Evolutionary conservation across 2,329 filamentous ascomycete genomes (phyloP), one percentile per base, ranked within the genome.

Genomic region (Exophiala sp.): DNA sequence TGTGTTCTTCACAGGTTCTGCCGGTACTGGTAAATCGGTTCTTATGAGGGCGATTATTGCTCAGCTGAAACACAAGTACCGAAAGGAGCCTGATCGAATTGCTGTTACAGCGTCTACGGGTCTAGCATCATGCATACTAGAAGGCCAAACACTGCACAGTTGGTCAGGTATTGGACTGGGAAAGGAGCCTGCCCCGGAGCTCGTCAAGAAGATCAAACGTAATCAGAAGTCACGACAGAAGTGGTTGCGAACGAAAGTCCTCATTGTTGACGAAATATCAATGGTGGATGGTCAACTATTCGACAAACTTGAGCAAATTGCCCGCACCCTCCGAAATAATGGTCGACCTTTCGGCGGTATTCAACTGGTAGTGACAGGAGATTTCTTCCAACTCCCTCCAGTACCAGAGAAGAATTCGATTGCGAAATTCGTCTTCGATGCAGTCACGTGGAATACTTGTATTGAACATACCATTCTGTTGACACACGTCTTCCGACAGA

Each of bases 271-370:
- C 71, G 94, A 99, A 69, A 86, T 99, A 3, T 97, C 94, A 10
- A 99, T 99, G 95, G 91, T 99, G 3, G 94, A 99, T 65, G 94
- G 90, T 1, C 91, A 96, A 33, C 78, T 99, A 0, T 99, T 97
- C 62, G 94, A 99, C 75, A 99, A 99, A 70, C 80, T 99, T 14
- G 91, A 95, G 58, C 83, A 88, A 57, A 88, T 99, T 62, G 92
- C 91, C 11, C 83, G 92, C 52, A 83, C 79, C 3, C 84, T 99
- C 58, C 84, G 91, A 50, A 96, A 95, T 67, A 96, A 96, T 63
- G 91, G 89, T 8, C 82, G 89, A 8, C 88, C 94, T 0, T 99
- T 96, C 77, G 95, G 94, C 50, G 94, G 94, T 4, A 97, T 99
- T 42, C 94, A 99, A 63, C 79, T 99, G 29, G 83, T 99, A 52